phyloP scores from a whole-genome alignment of 1,139 yeast species.

The Magnusiomyces sp. region DNA sequence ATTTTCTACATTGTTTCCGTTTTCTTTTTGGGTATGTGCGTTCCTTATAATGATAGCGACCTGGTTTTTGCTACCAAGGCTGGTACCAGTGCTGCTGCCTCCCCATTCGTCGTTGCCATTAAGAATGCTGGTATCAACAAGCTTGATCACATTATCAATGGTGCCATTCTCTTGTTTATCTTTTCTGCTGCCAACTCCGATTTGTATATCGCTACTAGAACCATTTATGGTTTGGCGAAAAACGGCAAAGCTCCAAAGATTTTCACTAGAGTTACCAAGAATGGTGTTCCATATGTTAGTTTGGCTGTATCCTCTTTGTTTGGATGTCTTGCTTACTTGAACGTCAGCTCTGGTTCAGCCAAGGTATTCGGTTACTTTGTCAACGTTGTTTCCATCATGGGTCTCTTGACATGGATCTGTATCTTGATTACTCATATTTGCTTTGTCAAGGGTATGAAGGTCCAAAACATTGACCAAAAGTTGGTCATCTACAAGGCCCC shows the following conservation, averaged over 20 bases:
- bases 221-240: constrained; percentile 52
- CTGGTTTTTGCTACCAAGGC: constrained; percentile 16
- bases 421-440: constrained; percentile 53
- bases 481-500: constrained; percentile 46
- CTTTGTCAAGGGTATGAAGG: constrained; percentile 57
- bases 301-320: constrained; percentile 39
- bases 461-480: constrained; percentile 47
- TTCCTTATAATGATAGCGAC: constrained; percentile 28
- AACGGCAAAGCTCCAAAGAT: constrained; percentile 57
- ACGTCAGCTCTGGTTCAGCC: constrained; percentile 45
- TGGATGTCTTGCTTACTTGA: constrained; percentile 55
- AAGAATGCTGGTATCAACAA: constrained; percentile 53
- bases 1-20: constrained; percentile 42
- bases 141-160: constrained; percentile 60
- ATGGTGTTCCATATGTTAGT: constrained; percentile 57
- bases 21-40: constrained; percentile 43
- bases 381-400: constrained; percentile 63
- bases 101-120: constrained; percentile 61
- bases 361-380: constrained; percentile 59
- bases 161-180: constrained; percentile 57
- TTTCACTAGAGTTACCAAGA: constrained; percentile 50
- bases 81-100: constrained; percentile 52
- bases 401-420: constrained; percentile 61
- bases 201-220: constrained; percentile 62
- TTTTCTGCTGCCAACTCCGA: constrained; percentile 69